phyloP scores from a whole-genome alignment of 2,329 filamentous ascomycete species.

The Aspergillus clavatus region DNA sequence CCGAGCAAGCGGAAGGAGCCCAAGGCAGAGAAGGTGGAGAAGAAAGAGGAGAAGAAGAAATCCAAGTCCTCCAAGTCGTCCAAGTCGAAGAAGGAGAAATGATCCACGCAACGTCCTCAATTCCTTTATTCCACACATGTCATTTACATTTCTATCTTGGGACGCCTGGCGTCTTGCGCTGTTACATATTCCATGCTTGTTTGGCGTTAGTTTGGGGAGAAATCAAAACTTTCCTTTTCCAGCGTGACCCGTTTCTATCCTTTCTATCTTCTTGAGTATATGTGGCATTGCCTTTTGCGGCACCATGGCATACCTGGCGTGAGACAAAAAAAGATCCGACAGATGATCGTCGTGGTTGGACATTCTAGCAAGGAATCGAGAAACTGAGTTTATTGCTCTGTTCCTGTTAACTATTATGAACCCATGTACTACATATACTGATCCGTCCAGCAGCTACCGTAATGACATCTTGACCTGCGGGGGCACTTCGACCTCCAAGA shows the following conservation, averaged over 20 bases:
- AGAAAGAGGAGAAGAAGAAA: conserved; percentile 23
- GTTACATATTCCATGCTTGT: conserved; percentile 13
- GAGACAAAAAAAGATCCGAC: no score
- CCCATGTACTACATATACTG: no score
- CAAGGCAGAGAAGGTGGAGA: conserved; percentile 19
- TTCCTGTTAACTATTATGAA: no score
- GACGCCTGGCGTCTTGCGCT: conserved; percentile 9
- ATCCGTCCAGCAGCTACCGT: no score
- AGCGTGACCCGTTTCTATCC: background rate
- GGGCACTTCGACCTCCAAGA: conserved; percentile 32
- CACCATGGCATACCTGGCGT: no score
- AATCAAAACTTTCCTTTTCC: conserved; percentile 15
- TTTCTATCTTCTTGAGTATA: no score
- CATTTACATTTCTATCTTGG: conserved; percentile 7
- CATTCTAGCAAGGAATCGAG: no score
- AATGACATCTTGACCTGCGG: conserved; percentile 17
- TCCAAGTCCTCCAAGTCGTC: conserved; percentile 20
- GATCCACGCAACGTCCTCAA: no score
- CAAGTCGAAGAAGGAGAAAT: conserved; percentile 21
- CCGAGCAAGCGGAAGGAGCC: conserved; percentile 15
- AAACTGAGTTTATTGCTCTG: no score
- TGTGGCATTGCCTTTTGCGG: no score
- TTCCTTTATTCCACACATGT: no score
- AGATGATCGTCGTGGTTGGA: no score
- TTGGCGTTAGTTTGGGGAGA: conserved; percentile 19